phyloP scores from a whole-genome alignment of 805 yeast species.

The Jamesozyma gamospora region DNA sequence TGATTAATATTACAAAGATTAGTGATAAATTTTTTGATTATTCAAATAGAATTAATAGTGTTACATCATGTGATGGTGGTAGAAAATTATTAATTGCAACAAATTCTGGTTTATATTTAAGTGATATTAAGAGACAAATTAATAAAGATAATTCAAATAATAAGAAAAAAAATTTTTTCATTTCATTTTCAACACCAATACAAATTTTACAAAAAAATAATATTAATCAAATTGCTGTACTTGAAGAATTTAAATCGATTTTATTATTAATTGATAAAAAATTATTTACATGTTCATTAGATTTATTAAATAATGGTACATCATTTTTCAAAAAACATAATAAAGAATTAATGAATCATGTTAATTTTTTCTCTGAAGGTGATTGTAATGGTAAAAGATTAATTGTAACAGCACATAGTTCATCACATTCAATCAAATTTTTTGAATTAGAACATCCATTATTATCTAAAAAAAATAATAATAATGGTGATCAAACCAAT shows the following conservation, averaged over 20 bases:
- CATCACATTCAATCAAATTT: slow-evolving; percentile 69
- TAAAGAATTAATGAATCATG: slow-evolving; percentile 77
- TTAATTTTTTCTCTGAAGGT: slow-evolving; percentile 84
- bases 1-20: slow-evolving; percentile 66
- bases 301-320: slow-evolving; percentile 38
- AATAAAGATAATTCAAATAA: slow-evolving; percentile 32
- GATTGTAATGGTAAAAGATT: slow-evolving; percentile 82
- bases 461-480: slow-evolving; percentile 17
- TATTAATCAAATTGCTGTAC: slow-evolving; percentile 80
- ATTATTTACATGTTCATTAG: slow-evolving; percentile 68
- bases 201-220: slow-evolving; percentile 64
- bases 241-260: slow-evolving; percentile 82
- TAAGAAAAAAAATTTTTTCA: slow-evolving; percentile 16
- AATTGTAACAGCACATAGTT: slow-evolving; percentile 81
- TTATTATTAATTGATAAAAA: slow-evolving; percentile 75
- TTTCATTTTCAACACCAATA: slow-evolving; percentile 59
- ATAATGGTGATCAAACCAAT: slow-evolving; percentile 34
- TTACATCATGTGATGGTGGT: slow-evolving; percentile 91
- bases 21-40: slow-evolving; percentile 69
- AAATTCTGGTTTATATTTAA: slow-evolving; percentile 78
- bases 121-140: slow-evolving; percentile 46
- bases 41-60: slow-evolving; percentile 73
- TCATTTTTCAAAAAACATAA: slow-evolving; percentile 48
- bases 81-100: slow-evolving; percentile 85
- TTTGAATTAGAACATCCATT: slow-evolving; percentile 70